phyloP scores from a whole-genome alignment of 2,329 filamentous ascomycete species.

The Scleromitrula shiraiana region DNA sequence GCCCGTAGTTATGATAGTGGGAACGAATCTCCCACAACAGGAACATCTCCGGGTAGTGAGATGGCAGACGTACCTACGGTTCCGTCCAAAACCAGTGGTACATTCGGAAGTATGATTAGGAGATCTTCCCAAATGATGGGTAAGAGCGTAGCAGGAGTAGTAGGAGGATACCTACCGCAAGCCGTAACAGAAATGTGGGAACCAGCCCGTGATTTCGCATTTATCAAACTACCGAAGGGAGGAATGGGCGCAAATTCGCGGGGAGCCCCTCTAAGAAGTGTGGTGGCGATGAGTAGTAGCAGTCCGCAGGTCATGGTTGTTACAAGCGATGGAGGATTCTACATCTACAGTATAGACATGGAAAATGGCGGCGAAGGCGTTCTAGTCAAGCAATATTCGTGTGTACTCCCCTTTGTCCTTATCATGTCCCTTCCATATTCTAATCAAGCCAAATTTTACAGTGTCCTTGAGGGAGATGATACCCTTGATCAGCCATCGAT shows the following conservation, averaged over 20 bases:
- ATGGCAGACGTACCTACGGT: conserved; percentile 22
- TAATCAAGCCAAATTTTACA: conserved; percentile 11
- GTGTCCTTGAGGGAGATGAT: conserved; percentile 29
- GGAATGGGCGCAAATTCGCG: conserved; percentile 28
- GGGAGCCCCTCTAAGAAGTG: conserved; percentile 63
- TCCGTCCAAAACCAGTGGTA: conserved; percentile 55
- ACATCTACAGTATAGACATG: conserved; percentile 91
- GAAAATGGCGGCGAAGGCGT: conserved; percentile 90
- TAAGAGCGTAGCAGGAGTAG: conserved; percentile 76
- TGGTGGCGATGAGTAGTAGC: conserved; percentile 95
- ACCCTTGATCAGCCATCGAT: conserved; percentile 27
- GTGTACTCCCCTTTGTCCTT: conserved; percentile 35
- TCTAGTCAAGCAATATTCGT: conserved; percentile 89
- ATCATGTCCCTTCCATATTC: neutral
- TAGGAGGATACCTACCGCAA: conserved; percentile 85
- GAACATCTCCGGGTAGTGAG: conserved; percentile 26
- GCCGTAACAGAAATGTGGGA: conserved; percentile 99
- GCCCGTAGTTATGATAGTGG: conserved; percentile 47
- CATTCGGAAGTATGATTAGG: conserved; percentile 83
- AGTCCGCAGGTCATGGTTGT: conserved; percentile 97
- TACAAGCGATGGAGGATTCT: conserved; percentile 90
- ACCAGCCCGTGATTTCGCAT: conserved; percentile 88
- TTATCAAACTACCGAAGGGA: conserved; percentile 79
- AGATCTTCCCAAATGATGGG: conserved; percentile 91
- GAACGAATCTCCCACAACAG: conserved; percentile 39